Evolutionary conservation across 2,329 filamentous ascomycete species (phyloP), one percentile per base, ranked within the genome.

Genomic region (Aspergillus novofumigatus): DNA sequence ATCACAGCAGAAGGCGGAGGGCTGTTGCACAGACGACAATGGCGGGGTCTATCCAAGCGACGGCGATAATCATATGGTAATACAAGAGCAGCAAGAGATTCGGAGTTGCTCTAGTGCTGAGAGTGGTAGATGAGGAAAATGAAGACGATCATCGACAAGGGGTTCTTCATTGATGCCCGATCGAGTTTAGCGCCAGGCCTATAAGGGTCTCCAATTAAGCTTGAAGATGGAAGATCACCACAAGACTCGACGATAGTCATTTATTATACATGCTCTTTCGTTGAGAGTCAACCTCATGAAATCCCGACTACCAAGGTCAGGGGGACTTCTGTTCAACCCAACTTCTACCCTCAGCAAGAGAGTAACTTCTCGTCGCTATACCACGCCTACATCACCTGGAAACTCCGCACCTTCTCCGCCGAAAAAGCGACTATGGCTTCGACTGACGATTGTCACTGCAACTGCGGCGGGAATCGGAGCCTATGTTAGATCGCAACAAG

Each of bases 391-490:
- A 42, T 51, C 56, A n/a, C 54, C 64, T 2, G 35, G 62, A 26
- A 53, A 65, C 21, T 44, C 59, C 25, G 57, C 62, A 42, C 44
- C 59, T 48, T 54, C 66, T 47, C 53, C 64, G 23, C 61, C 64
- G 10, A 68, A 65, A 52, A 63, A 58, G 47, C 65, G 62, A 41
- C 65, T 63, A 56, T 77, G 72, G 73, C 57, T 75, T 48, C 69
- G 69, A 42, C 56, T 75, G 55, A 63, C 66, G 28, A 49, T 72
- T 52, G 62, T 76, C 48, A 74, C 71, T 26, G 62, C 65, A 25
- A 61, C 67, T n/a, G 73, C 75, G 20, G 71, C 67, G 25, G 72
- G 67, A 52, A 64, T 70, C 56, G 74, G 74, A 23, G 70, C 68
- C 26, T 76, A 74, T 59, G 38, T 73, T 55, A 65, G 69, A 57